A percentile compares a stretch with the other conserved stretches of the same genome.
These are phyloP conservation scores for Aspergillus phoenicis DNA, from an alignment of 2,329 filamentous ascomycete species.

Conservation along the genomic window DNA sequence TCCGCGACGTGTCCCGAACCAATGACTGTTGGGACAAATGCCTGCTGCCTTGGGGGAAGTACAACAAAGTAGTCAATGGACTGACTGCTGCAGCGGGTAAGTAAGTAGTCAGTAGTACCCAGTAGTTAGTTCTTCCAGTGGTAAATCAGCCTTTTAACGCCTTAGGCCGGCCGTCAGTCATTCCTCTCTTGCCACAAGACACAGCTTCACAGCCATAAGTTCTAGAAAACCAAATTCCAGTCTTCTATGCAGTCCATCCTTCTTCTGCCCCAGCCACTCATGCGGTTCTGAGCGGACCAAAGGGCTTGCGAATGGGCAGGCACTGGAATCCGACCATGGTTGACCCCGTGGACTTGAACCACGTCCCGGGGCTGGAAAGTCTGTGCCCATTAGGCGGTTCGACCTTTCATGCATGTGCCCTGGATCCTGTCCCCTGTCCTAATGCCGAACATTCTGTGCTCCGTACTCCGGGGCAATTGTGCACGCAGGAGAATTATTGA, in stretches of 20 bases:
- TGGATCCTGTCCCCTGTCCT: not conserved
- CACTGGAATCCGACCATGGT: slow-evolving; percentile 18
- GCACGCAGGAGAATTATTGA: not conserved
- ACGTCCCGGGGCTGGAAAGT: not conserved
- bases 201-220: slow-evolving; percentile 14
- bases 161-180: not conserved
- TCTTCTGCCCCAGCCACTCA: slow-evolving; percentile 16
- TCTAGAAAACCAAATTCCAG: slow-evolving; percentile 24
- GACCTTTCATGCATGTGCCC: slow-evolving; percentile 8
- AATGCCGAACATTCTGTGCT: not conserved
- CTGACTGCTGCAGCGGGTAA: not conserved
- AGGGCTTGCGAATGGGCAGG: slow-evolving; percentile 19
- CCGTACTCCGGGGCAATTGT: slow-evolving; percentile 1
- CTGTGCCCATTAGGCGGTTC: slow-evolving; percentile 4
- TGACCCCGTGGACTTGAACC: slow-evolving; percentile 9
- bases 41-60: slow-evolving; percentile 3
- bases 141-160: not conserved
- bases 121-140: not conserved
- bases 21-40: not conserved
- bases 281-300: slow-evolving; percentile 9
- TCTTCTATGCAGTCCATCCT: slow-evolving; percentile 25
- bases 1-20: slow-evolving; percentile 3
- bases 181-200: slow-evolving; percentile 3
- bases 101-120: not conserved
- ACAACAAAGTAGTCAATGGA: too few relatives aligned